Base-by-base conservation (phyloP, 495 filamentous ascomycete genomes). In the Penicillium argentinense region DNA sequence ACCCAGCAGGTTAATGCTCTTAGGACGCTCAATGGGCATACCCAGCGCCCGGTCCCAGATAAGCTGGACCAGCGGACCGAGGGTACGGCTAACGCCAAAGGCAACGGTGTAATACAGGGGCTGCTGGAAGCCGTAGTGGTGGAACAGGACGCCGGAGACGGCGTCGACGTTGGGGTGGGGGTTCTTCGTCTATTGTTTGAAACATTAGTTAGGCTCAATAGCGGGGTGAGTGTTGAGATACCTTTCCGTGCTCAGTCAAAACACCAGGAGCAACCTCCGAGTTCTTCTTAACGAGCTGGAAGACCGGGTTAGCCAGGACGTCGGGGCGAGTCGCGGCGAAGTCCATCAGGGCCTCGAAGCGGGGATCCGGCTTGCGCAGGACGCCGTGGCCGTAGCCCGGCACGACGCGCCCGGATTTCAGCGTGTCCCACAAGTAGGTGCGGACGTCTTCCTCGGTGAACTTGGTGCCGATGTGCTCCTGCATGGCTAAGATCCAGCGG, bases 361-460 rank as follows among this genome's bases (percentile, higher is more conserved):
- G 85, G 4, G 93, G 93, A 60, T 98, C 93, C 16, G 93, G 91
- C 76, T 96, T 97, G 65, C 93, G 87, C 37, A 98, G 83, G 18
- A 98, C 95, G 40, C 92, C 93, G 71, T 98, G 93, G n/a, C 93
- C 93, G 70, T 97, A 98, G 9, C 93, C 93, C 1, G 93, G 93
- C 23, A 98, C 84, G 22, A 98, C 93, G 44, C 90, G 90, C 47
- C 95, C 95, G 22, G 89, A 92, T 58, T 91, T 91, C 47, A 98
- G 85, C 2, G 90, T 91, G 12, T 75, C 74, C 93, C 93, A 98
- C 49, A 98, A 84, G 72, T 97, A 97, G 46, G 82, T 77, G 54
- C 84, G 83, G 42, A 98, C 82, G 57, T 90, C 85, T 26, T 82
- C 62, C 53, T 92, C 88, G 8, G 82, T 83, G 76, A 89, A 90